These are phyloP conservation scores for Mycena vitilis DNA, from an alignment of 768 basidiomycete species.

Conservation along the genomic window DNA sequence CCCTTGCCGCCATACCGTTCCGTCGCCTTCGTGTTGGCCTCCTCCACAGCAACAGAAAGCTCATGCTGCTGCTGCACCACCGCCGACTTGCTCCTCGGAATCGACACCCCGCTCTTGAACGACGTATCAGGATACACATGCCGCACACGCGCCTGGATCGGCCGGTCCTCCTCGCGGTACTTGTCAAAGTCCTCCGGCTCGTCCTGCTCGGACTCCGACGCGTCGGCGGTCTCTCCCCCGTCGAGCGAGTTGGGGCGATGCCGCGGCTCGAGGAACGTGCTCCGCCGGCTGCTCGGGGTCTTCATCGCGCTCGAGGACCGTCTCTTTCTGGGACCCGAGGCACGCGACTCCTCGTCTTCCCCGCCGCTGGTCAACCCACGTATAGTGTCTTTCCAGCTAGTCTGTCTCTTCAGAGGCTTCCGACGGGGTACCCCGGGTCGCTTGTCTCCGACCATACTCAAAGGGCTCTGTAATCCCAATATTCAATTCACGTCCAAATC, in stretches of 20 bases:
- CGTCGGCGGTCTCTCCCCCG: conserved; percentile 28
- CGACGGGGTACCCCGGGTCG: conserved; percentile 48
- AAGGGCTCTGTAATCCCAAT: conserved; percentile 67
- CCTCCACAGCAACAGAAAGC: conserved; percentile 61
- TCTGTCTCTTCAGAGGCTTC: conserved; percentile 63
- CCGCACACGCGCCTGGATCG: conserved; percentile 79
- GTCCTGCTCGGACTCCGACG: conserved; percentile 60
- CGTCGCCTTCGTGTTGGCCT: conserved; percentile 61
- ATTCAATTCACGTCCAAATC: neutral
- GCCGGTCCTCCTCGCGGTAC: conserved; percentile 76
- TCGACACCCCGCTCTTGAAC: conserved; percentile 32
- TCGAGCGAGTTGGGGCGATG: conserved; percentile 21
- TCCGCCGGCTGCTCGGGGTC: conserved; percentile 41
- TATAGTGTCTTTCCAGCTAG: conserved; percentile 72
- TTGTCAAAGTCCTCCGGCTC: conserved; percentile 62
- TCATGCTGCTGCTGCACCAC: conserved; percentile 64
- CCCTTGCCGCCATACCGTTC: conserved; percentile 48
- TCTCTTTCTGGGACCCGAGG: conserved; percentile 34
- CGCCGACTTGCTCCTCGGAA: conserved; percentile 51
- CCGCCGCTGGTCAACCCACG: conserved; percentile 56
- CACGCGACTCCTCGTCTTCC: conserved; percentile 35
- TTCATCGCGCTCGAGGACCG: conserved; percentile 45
- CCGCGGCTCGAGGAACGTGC: conserved; percentile 37
- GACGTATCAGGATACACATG: conserved; percentile 57
- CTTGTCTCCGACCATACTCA: conserved; percentile 89